Percentiles rank a stretch among this genome's conserved stretches.
Conservation (phyloP, 2,329 filamentous ascomycete species). For the Calonectria fujianensis region DNA sequence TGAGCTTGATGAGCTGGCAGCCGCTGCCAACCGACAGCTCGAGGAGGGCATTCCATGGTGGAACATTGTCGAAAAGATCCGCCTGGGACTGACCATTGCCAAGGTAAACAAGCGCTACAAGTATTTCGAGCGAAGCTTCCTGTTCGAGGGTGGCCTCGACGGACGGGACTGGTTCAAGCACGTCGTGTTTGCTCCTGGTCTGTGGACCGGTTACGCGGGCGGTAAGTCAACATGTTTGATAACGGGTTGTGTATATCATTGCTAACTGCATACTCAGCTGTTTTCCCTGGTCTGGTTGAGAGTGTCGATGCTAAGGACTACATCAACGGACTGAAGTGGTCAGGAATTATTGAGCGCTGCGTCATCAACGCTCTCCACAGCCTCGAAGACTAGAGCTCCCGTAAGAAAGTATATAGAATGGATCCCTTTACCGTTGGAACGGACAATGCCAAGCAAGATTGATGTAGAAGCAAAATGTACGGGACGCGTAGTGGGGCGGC, state of each 20-base stretch:
- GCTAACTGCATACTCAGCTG: conserved; percentile 63
- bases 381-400: conserved; percentile 48
- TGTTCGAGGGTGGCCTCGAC: conserved; percentile 86
- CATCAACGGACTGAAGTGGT: conserved; percentile 75
- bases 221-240: conserved; percentile 65
- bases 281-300: conserved; percentile 78
- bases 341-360: conserved; percentile 73
- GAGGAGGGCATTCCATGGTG: conserved; percentile 83
- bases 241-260: no score
- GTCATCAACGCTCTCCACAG: conserved; percentile 68
- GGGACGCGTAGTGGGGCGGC: not conserved
- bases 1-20: conserved; percentile 68
- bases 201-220: conserved; percentile 94
- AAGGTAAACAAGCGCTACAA: conserved; percentile 89
- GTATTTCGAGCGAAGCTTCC: conserved; percentile 85
- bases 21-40: conserved; percentile 64
- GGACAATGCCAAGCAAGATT: no score
- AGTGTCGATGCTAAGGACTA: conserved; percentile 77
- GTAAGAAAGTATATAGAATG: not conserved
- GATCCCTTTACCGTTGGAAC: not conserved
- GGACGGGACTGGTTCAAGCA: conserved; percentile 94
- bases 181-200: conserved; percentile 91
- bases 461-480: not conserved
- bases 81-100: conserved; percentile 78
- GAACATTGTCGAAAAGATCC: conserved; percentile 81